These are phyloP conservation scores for Cyamopsis tetragonoloba DNA, from an alignment of 306 rosid species.

Conservation along the genomic window DNA sequence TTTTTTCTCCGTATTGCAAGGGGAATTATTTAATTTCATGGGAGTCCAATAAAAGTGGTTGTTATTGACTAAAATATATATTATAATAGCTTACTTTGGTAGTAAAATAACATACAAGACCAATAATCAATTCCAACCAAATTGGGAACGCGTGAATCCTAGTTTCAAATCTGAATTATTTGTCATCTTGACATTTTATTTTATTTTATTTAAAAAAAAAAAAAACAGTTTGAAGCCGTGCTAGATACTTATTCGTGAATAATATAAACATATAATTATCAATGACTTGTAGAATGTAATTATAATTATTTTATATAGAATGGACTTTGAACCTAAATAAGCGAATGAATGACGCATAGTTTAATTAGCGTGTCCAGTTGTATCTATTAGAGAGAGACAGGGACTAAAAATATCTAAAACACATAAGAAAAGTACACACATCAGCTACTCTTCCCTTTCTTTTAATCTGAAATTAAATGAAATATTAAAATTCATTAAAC, in stretches of 20 bases:
- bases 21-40: background rate
- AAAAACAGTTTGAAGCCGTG: background rate
- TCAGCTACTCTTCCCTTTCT: too few relatives aligned
- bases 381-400: background rate
- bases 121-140: background rate
- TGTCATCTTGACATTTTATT: background rate
- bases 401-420: background rate
- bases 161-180: background rate
- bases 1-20: too few relatives aligned
- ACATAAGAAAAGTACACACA: background rate
- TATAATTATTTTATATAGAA: background rate
- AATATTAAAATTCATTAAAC: too few relatives aligned
- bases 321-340: background rate
- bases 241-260: background rate
- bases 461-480: too few relatives aligned
- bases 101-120: background rate
- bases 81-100: background rate
- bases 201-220: background rate
- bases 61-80: background rate
- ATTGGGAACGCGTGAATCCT: background rate
- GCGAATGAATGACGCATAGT: background rate
- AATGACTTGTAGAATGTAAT: background rate
- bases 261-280: background rate
- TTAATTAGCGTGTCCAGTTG: background rate
- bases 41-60: background rate